These are phyloP conservation scores for Wickerhamomyces rabaulensis DNA, from an alignment of 805 yeast species.

Conservation along the genomic window DNA sequence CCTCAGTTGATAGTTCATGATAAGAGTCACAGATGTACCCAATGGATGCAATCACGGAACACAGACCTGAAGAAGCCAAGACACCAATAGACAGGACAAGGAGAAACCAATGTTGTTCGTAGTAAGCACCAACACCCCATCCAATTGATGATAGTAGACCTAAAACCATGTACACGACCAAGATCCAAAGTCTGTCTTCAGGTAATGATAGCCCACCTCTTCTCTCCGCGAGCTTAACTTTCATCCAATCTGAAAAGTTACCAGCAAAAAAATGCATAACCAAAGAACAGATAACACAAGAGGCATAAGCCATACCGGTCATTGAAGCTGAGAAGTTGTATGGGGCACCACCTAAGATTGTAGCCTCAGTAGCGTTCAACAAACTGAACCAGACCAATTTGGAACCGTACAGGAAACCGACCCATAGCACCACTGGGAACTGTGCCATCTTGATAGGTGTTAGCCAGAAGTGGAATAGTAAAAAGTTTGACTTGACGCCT, in stretches of 20 bases:
- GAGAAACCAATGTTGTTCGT: conserved; percentile 50
- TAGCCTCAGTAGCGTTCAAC: conserved; percentile 43
- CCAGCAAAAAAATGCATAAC: no score
- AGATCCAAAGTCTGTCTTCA: conserved; percentile 54
- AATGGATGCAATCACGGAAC: conserved; percentile 54
- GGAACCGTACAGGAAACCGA: conserved; percentile 48
- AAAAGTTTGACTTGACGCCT: conserved; percentile 29
- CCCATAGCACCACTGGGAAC: conserved; percentile 53
- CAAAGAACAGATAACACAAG: no score
- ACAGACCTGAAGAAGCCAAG: conserved; percentile 48
- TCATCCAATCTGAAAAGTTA: no score
- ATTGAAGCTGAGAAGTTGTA: no score
- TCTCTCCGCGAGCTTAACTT: conserved; percentile 46
- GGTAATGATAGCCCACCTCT: conserved; percentile 50
- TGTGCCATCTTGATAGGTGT: conserved; percentile 38
- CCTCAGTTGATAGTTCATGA: not conserved
- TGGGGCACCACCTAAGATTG: conserved; percentile 40
- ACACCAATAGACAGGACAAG: conserved; percentile 50
- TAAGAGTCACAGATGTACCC: no score
- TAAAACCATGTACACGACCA: conserved; percentile 39
- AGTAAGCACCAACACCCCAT: conserved; percentile 62
- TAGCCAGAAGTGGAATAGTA: conserved; percentile 26
- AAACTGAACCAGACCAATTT: conserved; percentile 44
- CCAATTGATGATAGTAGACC: conserved; percentile 52
- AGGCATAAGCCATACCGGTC: no score